Evolutionary conservation across 257 asterid species (phyloP), one percentile per base, ranked within the genome.

Genomic region (Marsdenia floribunda): DNA sequence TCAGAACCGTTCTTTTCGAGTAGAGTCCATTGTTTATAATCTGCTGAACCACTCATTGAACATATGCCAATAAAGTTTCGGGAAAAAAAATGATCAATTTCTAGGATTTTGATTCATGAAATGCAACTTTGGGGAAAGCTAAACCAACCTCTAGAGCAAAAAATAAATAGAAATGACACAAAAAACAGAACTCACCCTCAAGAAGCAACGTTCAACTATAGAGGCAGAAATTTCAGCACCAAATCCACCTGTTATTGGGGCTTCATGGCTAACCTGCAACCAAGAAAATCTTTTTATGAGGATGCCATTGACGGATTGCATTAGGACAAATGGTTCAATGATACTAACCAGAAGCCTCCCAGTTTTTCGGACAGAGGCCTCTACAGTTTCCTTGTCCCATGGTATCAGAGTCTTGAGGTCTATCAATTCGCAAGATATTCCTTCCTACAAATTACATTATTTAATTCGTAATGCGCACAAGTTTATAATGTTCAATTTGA

Each of bases 221-320:
- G 98, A 95, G 57, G 99, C 96, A 78, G 98, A 88, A 24, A 95
- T 88, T 76, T 92, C 99, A 82, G 97, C 99, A 77, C 97, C 99
- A 74, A 95, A 95, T 80, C 99, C 99, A 72, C 98, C 98, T 2
- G 98, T 95, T 75, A 91, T 75, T 71, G 98, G 98, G 83, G 99
- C 99, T 89, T 95, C 99, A 82, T 92, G 98, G 77, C 98, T 95
- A 60, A 93, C 80, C 98, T 93, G 79, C 60, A 64, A 65, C 71
- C 37, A 60, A 29, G 54, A 83, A 22, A 73, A 75, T 16, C 13
- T 64, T 6, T 61, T 8, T 0, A 57, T 22, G 6, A 40, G 54
- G 29, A 68, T 33, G 37, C 12, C 47, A 11, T 68, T 78, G 47
- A 78, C 2, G 35, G 55, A 9, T 42, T 21, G 58, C 35, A 19